Evolutionary conservation across 2,329 filamentous ascomycete genomes (phyloP), one percentile per base, ranked within the genome.

Genomic region (Colletotrichum sp.): DNA sequence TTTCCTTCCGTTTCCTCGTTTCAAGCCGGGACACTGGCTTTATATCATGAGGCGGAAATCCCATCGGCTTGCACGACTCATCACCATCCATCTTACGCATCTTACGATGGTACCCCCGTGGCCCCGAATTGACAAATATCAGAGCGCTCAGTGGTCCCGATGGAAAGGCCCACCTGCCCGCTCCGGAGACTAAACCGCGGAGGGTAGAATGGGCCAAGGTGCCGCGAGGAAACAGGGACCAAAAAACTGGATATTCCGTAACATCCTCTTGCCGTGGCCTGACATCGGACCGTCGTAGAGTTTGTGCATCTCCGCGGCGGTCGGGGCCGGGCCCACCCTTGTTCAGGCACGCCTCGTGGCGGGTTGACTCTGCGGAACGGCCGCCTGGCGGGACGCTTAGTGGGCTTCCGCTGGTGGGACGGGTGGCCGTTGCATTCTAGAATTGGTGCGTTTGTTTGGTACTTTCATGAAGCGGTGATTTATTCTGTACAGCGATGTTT

Each of bases 261-360:
- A 67, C 39, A 57, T 34, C 52, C 55, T 66, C 60, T 55, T 59
- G 49, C 62, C 65, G 66, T 77, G 75, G 71, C 71, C 66, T 74
- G 71, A 77, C 71, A 71, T 75, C 70, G 64, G 64, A 62, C 65
- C 57, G 65, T 62, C 34, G 73, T 64, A 8, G 57, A 30, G 39
- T 44, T 39, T 60, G 44, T 73, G 70, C 73, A 76, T 76, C 73
- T 76, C 73, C 73, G 73, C 73, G 73, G 69, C 63, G 21, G 21
- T 12, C 52, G 57, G 28, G 15, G 30, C 30, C 55, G 39, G 63
- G 57, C 52, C 67, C 57, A 68, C 39, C 65, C 65, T 30, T 69
- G 67, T 60, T 24, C 24, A 60, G 39, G 55, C 55, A 26, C 21
- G 24, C 26, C 24, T 59, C 15, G 55, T 59, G 26, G 55, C 44